These are phyloP conservation scores for Aspergillus sparsus DNA, from an alignment of 495 filamentous ascomycete species.

Conservation along the genomic window DNA sequence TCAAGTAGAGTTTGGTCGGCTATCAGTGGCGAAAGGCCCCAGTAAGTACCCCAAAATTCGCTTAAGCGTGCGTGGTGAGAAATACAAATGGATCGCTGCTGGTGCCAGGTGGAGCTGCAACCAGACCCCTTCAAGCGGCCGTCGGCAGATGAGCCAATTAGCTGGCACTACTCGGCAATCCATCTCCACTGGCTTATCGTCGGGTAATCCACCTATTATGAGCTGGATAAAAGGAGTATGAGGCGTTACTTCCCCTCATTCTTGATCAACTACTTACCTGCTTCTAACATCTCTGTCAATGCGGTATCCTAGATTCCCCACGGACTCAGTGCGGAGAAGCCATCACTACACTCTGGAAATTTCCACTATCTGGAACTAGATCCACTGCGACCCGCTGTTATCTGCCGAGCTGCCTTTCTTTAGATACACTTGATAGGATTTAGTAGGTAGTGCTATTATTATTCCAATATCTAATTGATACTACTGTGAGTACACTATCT, in stretches of 20 bases:
- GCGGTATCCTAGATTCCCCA: slow-evolving; percentile 23
- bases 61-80: neutral
- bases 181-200: slow-evolving; percentile 7
- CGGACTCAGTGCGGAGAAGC: slow-evolving; percentile 28
- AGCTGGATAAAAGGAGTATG: too few relatives aligned
- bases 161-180: slow-evolving; percentile 19
- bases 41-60: neutral
- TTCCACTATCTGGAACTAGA: neutral
- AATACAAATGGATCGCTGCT: slow-evolving; percentile 1
- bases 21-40: slow-evolving; percentile 1
- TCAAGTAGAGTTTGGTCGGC: slow-evolving; percentile 4
- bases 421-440: neutral
- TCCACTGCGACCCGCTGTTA: slow-evolving; percentile 4
- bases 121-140: neutral
- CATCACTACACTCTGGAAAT: slow-evolving; percentile 13
- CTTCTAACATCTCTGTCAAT: neutral
- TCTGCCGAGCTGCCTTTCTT: slow-evolving; percentile 14
- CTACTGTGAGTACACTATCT: neutral
- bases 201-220: slow-evolving; percentile 1
- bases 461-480: too few relatives aligned
- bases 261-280: neutral
- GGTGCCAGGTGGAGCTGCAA: too few relatives aligned
- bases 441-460: neutral
- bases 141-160: slow-evolving; percentile 24
- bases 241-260: neutral